Percentiles rank a stretch among this genome's conserved stretches.
These are phyloP conservation scores for Yarrowia keelungensis DNA, from an alignment of 805 yeast genomes.

Conservation along the genomic window DNA sequence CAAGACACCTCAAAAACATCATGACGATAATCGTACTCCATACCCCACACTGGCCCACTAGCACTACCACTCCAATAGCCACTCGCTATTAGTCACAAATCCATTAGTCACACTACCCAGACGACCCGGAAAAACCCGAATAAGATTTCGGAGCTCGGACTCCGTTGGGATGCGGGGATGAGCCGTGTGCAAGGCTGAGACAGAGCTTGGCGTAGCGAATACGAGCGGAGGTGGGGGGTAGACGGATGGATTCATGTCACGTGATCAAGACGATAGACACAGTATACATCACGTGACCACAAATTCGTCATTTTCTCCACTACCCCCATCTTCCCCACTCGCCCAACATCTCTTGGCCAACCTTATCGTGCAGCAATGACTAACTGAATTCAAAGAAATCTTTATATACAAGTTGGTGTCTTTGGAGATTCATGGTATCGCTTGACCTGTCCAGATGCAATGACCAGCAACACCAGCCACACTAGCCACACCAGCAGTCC, in stretches of 20 bases:
- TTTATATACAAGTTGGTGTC: not conserved
- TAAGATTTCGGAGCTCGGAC: constrained; percentile 3
- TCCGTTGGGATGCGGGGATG: constrained; percentile 15
- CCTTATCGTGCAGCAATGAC: constrained; percentile 27
- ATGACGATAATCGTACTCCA: too few species aligned
- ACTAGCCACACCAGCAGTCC: not conserved
- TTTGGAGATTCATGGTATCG: too few species aligned
- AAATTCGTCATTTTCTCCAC: too few species aligned
- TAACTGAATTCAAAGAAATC: not conserved
- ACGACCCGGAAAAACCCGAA: constrained; percentile 7
- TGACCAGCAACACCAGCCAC: not conserved
- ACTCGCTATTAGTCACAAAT: not conserved
- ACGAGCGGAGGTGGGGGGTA: too few species aligned
- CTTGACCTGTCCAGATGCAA: not conserved
- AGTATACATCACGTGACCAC: too few species aligned
- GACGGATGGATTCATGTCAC: not conserved
- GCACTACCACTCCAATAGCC: too few species aligned
- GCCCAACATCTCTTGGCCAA: constrained; percentile 22
- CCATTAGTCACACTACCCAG: not conserved
- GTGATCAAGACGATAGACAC: not conserved
- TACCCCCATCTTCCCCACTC: not conserved
- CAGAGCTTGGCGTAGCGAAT: too few species aligned
- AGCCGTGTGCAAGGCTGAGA: constrained; percentile 1
- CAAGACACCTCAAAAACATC: too few species aligned
- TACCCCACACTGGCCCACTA: too few species aligned